These are phyloP conservation scores for Cryphonectria carpinicola DNA, from an alignment of 2,329 filamentous ascomycete genomes.

Conservation along the genomic window DNA sequence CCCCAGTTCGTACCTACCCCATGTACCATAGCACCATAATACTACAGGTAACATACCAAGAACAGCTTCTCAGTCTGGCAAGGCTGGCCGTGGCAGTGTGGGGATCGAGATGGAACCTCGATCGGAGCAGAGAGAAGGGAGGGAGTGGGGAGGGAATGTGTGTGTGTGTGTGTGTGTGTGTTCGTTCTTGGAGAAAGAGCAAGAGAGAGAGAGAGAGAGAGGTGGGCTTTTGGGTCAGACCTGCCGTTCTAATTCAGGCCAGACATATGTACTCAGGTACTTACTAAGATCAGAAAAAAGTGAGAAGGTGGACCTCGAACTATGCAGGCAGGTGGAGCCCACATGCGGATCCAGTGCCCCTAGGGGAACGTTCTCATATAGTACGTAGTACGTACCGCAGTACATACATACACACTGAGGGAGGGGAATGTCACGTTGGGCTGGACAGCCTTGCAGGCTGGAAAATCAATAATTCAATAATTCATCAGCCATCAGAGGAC, in stretches of 20 bases:
- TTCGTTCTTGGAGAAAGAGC: background rate
- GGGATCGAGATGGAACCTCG: background rate
- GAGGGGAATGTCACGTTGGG: background rate
- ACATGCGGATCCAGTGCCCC: background rate
- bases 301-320: background rate
- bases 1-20: background rate
- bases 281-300: background rate
- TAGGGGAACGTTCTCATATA: background rate
- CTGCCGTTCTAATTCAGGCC: background rate
- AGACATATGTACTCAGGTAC: background rate
- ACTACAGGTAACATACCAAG: background rate
- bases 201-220: no score
- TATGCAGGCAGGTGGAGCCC: constrained; percentile 1
- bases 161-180: no score
- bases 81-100: background rate
- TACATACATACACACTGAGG: background rate
- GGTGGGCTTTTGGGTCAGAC: background rate
- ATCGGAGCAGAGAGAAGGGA: background rate
- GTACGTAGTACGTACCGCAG: background rate
- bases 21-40: background rate
- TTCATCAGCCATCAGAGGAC: constrained; percentile 9
- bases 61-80: background rate
- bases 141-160: no score
- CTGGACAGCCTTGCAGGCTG: background rate
- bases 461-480: constrained; percentile 8